Evolutionary conservation across 768 basidiomycete genomes (phyloP), one percentile per base, ranked within the genome.

Genomic region (Russula griseocarnosa): DNA sequence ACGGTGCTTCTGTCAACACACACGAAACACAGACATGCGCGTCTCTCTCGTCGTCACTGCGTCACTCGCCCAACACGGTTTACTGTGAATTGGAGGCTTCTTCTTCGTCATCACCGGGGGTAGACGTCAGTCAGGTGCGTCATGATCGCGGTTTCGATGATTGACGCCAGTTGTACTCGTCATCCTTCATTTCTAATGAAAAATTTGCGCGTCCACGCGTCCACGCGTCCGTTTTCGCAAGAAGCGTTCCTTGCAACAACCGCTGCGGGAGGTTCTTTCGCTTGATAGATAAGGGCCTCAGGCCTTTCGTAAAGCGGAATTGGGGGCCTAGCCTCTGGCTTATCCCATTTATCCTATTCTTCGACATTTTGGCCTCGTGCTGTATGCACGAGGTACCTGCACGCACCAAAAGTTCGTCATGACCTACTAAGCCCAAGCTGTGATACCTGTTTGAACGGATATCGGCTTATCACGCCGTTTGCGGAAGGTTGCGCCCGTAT

Each of bases 401-500:
- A 42, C 32, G 49, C 53, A 11, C 38, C 16, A 50, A 26, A 11
- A 9, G 24, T 47, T 22, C 30, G 16, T 34, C 58, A 36, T 18
- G 26, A 30, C 34, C 24, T 24, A 58, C 50, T 52, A 44, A 36
- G 28, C n/a, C 51, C 28, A 30, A 28, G 63, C 53, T 52, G 63
- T 50, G 63, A 42, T 49, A 22, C 20, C 36, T 34, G 22, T 26
- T 30, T 26, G 52, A 36, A 47, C 14, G 42, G 44, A 38, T 47
- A 36, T 54, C 22, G 38, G 47, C 61, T 55, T 40, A 55, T 55
- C 58, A 8, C 24, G 52, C 30, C 38, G 22, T 34, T 60, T 64
- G 18, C 38, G 63, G 63, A 60, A 60, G 47, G 53, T 50, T n/a
- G 53, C 28, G 52, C 53, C 63, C 58, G 30, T 47, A n/a, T 46